Conservation (phyloP, 2,329 filamentous ascomycete genomes). For the Cryphonectria carpinicola region DNA sequence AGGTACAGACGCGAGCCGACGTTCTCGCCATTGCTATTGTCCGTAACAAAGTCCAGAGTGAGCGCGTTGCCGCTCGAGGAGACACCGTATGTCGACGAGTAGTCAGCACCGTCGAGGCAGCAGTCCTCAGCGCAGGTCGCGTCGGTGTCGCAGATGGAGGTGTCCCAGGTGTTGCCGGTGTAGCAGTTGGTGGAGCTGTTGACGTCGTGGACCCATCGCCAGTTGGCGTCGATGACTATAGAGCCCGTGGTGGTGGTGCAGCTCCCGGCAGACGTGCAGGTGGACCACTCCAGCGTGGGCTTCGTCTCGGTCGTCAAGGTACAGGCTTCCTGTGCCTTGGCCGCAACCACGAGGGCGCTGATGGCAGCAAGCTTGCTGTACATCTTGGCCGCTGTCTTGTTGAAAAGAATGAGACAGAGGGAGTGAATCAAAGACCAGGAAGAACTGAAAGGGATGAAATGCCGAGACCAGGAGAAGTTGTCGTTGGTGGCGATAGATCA, state of each 20-base stretch:
- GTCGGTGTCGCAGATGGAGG: conserved; percentile 44
- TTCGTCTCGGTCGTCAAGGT: conserved; percentile 52
- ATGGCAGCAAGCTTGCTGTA: conserved; percentile 15
- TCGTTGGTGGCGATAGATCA: not conserved
- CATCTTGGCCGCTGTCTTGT: conserved; percentile 3
- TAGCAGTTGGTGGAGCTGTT: conserved; percentile 59
- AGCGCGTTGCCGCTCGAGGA: conserved; percentile 48
- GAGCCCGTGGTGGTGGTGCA: conserved; percentile 55
- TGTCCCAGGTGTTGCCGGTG: conserved; percentile 49
- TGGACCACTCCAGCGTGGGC: conserved; percentile 56
- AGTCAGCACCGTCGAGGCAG: conserved; percentile 52
- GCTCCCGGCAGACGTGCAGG: conserved; percentile 52
- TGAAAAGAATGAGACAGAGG: not conserved
- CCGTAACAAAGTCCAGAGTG: conserved; percentile 56
- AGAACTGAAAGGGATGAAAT: not conserved
- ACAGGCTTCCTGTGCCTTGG: conserved; percentile 38
- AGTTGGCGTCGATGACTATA: conserved; percentile 63
- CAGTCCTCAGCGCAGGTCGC: conserved; percentile 48
- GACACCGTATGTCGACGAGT: conserved; percentile 51
- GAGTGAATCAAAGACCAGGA: conserved; percentile 1
- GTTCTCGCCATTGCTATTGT: conserved; percentile 46
- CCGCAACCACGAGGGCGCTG: conserved; percentile 14
- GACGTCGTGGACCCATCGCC: conserved; percentile 61
- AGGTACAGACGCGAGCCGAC: conserved; percentile 65
- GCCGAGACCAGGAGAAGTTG: not conserved